phyloP scores from a whole-genome alignment of 208 protist genomes.

The Zelonia costaricensis region DNA sequence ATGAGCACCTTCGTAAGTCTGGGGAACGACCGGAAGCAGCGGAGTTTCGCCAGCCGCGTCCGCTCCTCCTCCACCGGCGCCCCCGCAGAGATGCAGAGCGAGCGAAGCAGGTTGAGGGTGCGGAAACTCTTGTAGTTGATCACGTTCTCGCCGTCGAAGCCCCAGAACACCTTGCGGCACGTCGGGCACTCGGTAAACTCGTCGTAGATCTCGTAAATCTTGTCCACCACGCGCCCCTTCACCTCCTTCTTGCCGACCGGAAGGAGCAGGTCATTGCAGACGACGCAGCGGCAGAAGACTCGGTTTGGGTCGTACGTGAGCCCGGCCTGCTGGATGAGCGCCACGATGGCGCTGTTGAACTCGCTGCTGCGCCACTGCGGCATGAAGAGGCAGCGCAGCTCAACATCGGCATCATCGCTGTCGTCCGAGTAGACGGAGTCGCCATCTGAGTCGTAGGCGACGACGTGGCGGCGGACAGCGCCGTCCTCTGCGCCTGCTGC shows the following conservation, averaged over 20 bases:
- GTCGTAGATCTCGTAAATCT: constrained; percentile 66
- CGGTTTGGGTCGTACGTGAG: constrained; percentile 39
- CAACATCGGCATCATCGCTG: constrained; percentile 27
- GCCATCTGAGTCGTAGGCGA: constrained; percentile 78
- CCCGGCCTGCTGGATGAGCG: constrained; percentile 35
- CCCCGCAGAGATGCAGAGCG: constrained; percentile 40
- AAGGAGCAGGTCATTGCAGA: constrained; percentile 61
- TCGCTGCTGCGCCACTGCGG: constrained; percentile 43
- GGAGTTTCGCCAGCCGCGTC: constrained; percentile 29
- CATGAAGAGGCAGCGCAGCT: constrained; percentile 33
- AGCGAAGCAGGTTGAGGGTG: constrained; percentile 54
- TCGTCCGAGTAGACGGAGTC: constrained; percentile 64
- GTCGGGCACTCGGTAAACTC: constrained; percentile 69
- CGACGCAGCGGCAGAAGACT: constrained; percentile 69
- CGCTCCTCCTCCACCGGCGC: constrained; percentile 24
- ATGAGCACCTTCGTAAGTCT: constrained; percentile 48
- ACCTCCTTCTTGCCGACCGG: constrained; percentile 43
- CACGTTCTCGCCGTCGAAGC: constrained; percentile 61
- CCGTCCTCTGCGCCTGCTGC: background rate
- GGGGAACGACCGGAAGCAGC: constrained; percentile 64
- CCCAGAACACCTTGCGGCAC: constrained; percentile 82
- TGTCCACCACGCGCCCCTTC: constrained; percentile 44
- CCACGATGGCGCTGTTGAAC: constrained; percentile 46
- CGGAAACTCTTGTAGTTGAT: constrained; percentile 81
- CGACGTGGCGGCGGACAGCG: constrained; percentile 24